phyloP scores from a whole-genome alignment of 2,329 filamentous ascomycete species.

The Trichoderma oligosporum region DNA sequence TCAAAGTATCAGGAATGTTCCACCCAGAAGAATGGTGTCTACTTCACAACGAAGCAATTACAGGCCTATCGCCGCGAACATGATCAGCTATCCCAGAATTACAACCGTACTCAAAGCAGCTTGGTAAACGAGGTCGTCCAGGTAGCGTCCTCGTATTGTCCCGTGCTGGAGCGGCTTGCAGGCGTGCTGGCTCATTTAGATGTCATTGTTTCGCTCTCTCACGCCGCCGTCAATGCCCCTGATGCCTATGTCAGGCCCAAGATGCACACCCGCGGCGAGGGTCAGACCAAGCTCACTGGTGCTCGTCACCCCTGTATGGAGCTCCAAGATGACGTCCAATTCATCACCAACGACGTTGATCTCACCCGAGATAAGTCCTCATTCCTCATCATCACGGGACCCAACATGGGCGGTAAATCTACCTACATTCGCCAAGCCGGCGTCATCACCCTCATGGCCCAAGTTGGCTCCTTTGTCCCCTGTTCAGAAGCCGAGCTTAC shows the following conservation, averaged over 20 bases:
- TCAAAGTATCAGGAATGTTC: constrained; percentile 88
- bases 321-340: constrained; percentile 96
- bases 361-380: constrained; percentile 75
- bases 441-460: constrained; percentile 94
- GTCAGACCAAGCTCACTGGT: constrained; percentile 85
- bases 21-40: constrained; percentile 98
- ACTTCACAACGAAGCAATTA: constrained; percentile 85
- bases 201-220: constrained; percentile 90
- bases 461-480: constrained; percentile 94
- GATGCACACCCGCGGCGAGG: constrained; percentile 83
- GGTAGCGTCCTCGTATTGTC: constrained; percentile 91
- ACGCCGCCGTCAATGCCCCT: constrained; percentile 88
- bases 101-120: constrained; percentile 89
- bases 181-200: constrained; percentile 88
- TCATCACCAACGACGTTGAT: constrained; percentile 95
- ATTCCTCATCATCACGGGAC: constrained; percentile 94
- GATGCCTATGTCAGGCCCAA: constrained; percentile 86
- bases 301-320: constrained; percentile 97
- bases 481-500: constrained; percentile 86
- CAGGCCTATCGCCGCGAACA: constrained; percentile 82
- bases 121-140: constrained; percentile 88
- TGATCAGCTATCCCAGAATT: constrained; percentile 89
- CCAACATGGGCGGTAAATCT: constrained; percentile 98
- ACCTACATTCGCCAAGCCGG: constrained; percentile 98
- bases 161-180: constrained; percentile 84